Conservation (phyloP, 2,329 filamentous ascomycete species). For the Colletotrichum cereale region DNA sequence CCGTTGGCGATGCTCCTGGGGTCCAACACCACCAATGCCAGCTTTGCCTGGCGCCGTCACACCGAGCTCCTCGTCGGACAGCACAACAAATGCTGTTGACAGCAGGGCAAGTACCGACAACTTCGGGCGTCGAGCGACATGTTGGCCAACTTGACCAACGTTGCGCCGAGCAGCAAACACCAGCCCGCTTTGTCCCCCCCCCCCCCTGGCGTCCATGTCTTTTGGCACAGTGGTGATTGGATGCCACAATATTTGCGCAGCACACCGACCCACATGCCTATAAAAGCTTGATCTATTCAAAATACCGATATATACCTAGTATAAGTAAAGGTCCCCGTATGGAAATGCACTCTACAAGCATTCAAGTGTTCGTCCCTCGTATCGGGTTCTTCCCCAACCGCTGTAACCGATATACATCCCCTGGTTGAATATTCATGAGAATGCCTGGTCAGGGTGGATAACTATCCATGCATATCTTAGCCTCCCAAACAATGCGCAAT, state of each 20-base stretch:
- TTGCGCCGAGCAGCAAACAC: background rate
- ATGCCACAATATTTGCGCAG: background rate
- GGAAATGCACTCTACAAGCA: background rate
- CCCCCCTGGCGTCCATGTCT: background rate
- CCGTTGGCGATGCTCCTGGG: background rate
- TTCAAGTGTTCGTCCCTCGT: background rate
- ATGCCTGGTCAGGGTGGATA: background rate
- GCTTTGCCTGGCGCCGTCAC: background rate
- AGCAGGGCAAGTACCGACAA: background rate
- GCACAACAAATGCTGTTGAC: background rate
- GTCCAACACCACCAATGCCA: background rate
- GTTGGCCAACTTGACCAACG: background rate
- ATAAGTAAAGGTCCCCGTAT: too few relatives aligned
- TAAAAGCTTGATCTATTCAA: too few relatives aligned
- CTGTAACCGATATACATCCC: background rate
- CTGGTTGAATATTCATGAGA: background rate
- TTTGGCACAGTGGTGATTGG: background rate
- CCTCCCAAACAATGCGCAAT: background rate
- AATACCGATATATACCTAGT: too few relatives aligned
- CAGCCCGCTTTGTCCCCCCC: background rate
- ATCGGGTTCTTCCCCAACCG: background rate
- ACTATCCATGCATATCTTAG: background rate
- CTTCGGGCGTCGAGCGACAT: background rate
- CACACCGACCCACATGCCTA: background rate
- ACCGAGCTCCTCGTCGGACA: background rate